Percentiles rank a stretch among this genome's conserved stretches.
These are phyloP conservation scores for Fistulinella prunicolor DNA, from an alignment of 768 basidiomycete genomes.

Conservation along the genomic window DNA sequence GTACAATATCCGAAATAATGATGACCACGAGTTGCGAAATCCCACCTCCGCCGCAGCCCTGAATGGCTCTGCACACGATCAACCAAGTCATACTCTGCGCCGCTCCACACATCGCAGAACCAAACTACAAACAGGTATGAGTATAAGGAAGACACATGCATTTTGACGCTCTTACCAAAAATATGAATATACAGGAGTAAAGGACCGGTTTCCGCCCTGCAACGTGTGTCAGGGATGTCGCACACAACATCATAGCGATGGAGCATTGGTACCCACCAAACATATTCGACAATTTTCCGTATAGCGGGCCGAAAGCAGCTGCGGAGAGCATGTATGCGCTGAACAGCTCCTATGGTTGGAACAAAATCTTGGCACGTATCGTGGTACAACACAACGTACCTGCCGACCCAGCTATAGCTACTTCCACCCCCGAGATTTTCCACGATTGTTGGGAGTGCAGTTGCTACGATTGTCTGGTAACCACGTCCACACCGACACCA, in stretches of 20 bases:
- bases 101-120: constrained; percentile 78
- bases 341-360: neutral
- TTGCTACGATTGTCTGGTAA: constrained; percentile 55
- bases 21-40: constrained; percentile 76
- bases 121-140: constrained; percentile 45
- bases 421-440: constrained; percentile 58
- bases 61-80: constrained; percentile 71
- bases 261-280: constrained; percentile 25
- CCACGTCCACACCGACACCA: too few species aligned
- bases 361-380: neutral
- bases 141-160: neutral
- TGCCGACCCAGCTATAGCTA: constrained; percentile 73
- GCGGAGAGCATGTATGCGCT: constrained; percentile 76
- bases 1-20: constrained; percentile 79
- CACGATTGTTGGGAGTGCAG: constrained; percentile 75
- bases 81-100: constrained; percentile 80
- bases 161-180: constrained; percentile 48
- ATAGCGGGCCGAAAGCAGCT: constrained; percentile 64
- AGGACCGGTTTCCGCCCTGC: constrained; percentile 68
- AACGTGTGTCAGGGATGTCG: constrained; percentile 7
- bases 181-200: constrained; percentile 60
- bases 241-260: neutral
- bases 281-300: constrained; percentile 74
- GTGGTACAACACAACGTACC: constrained; percentile 40
- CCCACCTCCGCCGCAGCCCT: constrained; percentile 82